Evolutionary conservation across 2,329 filamentous ascomycete genomes (phyloP).

Genomic region (Ceratocystis colombiana): DNA sequence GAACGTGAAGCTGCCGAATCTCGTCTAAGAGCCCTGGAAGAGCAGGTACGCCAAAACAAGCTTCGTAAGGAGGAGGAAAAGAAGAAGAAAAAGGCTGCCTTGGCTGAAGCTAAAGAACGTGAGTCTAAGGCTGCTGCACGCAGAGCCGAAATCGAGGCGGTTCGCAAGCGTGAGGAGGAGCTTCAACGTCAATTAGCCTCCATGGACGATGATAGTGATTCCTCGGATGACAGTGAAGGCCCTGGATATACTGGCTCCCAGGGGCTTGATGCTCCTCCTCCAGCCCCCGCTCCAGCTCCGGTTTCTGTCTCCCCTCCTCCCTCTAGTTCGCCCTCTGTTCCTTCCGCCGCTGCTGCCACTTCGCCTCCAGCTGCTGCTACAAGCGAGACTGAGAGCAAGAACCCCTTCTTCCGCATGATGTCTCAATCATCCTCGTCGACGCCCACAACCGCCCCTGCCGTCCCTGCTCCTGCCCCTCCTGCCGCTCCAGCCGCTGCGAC

Average conservation of each 20-base stretch:
- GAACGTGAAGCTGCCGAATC: slow-evolving; percentile 74
- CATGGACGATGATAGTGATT: slow-evolving; percentile 59
- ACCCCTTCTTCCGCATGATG: slow-evolving; percentile 90
- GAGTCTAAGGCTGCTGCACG: slow-evolving; percentile 75
- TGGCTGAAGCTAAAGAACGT: slow-evolving; percentile 78
- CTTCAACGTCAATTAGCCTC: slow-evolving; percentile 76
- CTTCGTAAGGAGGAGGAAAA: slow-evolving; percentile 95
- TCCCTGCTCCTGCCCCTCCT: slow-evolving; percentile 27
- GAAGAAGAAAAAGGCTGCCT: slow-evolving; percentile 76
- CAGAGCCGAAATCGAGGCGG: slow-evolving; percentile 83
- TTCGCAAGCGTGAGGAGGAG: slow-evolving; percentile 79
- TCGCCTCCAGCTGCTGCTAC: slow-evolving; percentile 45
- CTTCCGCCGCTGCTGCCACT: slow-evolving; percentile 35
- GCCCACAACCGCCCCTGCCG: slow-evolving; percentile 30
- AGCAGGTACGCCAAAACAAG: slow-evolving; percentile 88
- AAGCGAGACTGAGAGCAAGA: slow-evolving; percentile 69
- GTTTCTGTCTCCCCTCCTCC: slow-evolving; percentile 37
- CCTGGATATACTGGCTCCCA: slow-evolving; percentile 58
- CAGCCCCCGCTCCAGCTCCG: slow-evolving; percentile 39
- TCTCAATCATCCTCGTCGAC: slow-evolving; percentile 49
- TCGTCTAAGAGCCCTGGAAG: slow-evolving; percentile 78
- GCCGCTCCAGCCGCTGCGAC: slow-evolving; percentile 46
- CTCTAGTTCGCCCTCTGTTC: slow-evolving; percentile 43
- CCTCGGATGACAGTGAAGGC: slow-evolving; percentile 70
- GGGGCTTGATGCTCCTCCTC: slow-evolving; percentile 38